A percentile compares a stretch with the other conserved stretches of the same genome.
Evolutionary conservation across 306 rosid genomes (phyloP).

Genomic region (Potentilla sterilis): DNA sequence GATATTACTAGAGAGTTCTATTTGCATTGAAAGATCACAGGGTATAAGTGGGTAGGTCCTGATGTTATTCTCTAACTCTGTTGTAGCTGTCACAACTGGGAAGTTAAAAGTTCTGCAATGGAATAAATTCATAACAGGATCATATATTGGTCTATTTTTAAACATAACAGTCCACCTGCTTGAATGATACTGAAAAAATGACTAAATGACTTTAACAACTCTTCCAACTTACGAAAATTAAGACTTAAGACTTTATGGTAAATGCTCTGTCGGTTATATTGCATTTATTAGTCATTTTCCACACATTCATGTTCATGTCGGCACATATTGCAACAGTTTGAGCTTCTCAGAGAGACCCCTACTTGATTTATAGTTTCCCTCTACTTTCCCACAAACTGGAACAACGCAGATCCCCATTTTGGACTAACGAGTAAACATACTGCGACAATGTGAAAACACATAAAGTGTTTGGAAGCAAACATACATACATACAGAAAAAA

Average conservation of each 20-base stretch:
- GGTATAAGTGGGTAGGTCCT: neutral
- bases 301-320: neutral
- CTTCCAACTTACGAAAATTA: neutral
- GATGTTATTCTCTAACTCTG: neutral
- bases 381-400: neutral
- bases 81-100: neutral
- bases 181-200: neutral
- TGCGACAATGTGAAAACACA: neutral
- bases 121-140: neutral
- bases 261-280: neutral
- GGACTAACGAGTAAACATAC: neutral
- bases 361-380: neutral
- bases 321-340: neutral
- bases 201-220: neutral
- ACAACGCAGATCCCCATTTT: neutral
- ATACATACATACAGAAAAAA: conserved; percentile 1
- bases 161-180: neutral
- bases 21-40: neutral
- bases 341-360: neutral
- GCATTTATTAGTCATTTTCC: neutral
- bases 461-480: neutral
- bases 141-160: neutral
- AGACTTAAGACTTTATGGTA: neutral
- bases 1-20: neutral
- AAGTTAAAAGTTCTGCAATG: neutral